Conservation (phyloP, 768 basidiomycete species). For the Paxillus rubicundulus region DNA sequence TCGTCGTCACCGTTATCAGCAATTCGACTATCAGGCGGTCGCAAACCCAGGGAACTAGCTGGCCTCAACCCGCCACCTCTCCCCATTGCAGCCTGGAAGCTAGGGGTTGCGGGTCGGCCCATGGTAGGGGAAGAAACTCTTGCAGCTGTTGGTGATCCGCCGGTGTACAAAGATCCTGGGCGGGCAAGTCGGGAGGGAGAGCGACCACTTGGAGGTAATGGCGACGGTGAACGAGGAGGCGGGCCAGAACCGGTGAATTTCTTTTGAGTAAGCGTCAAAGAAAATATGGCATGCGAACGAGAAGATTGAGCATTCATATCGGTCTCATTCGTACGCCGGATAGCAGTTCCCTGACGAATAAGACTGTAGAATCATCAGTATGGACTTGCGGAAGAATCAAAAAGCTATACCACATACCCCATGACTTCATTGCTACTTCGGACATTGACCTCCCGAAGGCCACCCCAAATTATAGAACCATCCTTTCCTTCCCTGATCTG, state of each 20-base stretch:
- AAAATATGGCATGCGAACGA: conserved; percentile 98
- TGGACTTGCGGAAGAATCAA: conserved; percentile 9
- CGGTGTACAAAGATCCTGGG: conserved; percentile 72
- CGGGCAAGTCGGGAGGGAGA: conserved; percentile 77
- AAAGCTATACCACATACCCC: conserved; percentile 55
- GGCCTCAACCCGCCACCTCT: conserved; percentile 68
- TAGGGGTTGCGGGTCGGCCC: conserved; percentile 76
- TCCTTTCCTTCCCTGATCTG: conserved; percentile 97
- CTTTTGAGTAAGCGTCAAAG: conserved; percentile 89
- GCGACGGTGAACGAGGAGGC: conserved; percentile 75
- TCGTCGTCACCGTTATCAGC: conserved; percentile 52
- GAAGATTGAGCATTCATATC: conserved; percentile 99
- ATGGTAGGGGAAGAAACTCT: conserved; percentile 74
- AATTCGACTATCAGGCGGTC: conserved; percentile 46
- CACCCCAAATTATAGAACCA: conserved; percentile 96
- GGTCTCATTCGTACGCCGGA: conserved; percentile 93
- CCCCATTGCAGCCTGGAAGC: conserved; percentile 72
- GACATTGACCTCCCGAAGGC: conserved; percentile 90
- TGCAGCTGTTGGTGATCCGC: conserved; percentile 35
- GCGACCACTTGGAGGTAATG: conserved; percentile 68
- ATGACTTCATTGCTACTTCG: conserved; percentile 85
- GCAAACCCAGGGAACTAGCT: conserved; percentile 73
- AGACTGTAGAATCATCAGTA: conserved; percentile 50
- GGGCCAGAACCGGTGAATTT: conserved; percentile 70
- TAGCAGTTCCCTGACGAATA: conserved; percentile 84